A percentile compares a stretch with the other conserved stretches of the same genome.
These are phyloP conservation scores for Sphagnum magellanicum DNA, from an alignment of 228 moss, liverwort and hornwort genomes.

Conservation along the genomic window DNA sequence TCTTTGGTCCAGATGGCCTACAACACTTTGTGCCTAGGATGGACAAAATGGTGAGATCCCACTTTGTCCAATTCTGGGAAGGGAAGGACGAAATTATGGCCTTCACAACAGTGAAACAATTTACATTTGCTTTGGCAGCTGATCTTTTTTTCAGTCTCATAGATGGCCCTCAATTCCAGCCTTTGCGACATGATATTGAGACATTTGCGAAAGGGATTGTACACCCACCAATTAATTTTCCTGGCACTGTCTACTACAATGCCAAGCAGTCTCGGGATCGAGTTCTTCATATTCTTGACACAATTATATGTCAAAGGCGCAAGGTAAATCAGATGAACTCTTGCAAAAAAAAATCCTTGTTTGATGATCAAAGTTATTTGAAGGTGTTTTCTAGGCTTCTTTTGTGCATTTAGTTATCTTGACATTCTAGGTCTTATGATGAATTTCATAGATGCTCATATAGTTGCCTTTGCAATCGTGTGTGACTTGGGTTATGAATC, in stretches of 20 bases:
- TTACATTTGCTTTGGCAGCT: conserved; percentile 10
- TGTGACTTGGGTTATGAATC: too few species aligned
- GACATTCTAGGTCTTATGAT: not conserved
- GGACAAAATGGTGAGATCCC: conserved; percentile 13
- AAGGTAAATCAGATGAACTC: conserved; percentile 6
- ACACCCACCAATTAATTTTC: conserved; percentile 21
- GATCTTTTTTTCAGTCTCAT: conserved; percentile 15
- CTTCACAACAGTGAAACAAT: conserved; percentile 5
- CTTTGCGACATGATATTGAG: conserved; percentile 2
- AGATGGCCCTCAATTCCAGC: conserved; percentile 13
- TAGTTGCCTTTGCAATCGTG: not conserved
- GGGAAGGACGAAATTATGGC: conserved; percentile 10
- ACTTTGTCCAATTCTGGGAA: conserved; percentile 15
- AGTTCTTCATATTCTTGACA: conserved; percentile 1
- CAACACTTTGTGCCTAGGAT: conserved; percentile 14
- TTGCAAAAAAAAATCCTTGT: too few species aligned
- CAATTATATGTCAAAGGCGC: conserved; percentile 20
- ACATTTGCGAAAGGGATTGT: conserved; percentile 1
- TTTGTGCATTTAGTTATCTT: not conserved
- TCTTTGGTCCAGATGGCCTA: conserved; percentile 14
- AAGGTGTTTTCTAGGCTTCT: too few species aligned
- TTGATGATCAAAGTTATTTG: too few species aligned
- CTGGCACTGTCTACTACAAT: conserved; percentile 17
- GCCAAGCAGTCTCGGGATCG: conserved; percentile 7
- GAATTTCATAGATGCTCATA: not conserved